Base-by-base conservation (phyloP, 495 filamentous ascomycete genomes). In the Jackrogersella minutella region DNA sequence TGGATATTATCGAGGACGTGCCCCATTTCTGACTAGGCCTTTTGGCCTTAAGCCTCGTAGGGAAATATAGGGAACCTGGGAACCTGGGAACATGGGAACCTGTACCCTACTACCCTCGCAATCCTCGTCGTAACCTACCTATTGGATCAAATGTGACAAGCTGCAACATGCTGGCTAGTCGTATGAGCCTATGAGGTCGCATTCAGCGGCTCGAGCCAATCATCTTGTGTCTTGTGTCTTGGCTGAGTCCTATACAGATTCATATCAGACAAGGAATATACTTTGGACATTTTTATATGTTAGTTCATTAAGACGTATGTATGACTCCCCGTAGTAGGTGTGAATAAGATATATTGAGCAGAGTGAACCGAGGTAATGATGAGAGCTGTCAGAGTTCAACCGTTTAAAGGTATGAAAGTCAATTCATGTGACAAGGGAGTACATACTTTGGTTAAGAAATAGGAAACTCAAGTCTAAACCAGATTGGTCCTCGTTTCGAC, bases 161-260 rank as follows among this genome's bases (percentile, higher is more conserved):
- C 34, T 63, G 50, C 28, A 55, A 39, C 16, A 41, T 37, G 30
- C 50, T 34, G 39, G 36, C n/a, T 58, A 64, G 62, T 58, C 37
- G 44, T 53, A 64, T 14, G 62, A 65, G 37, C 37, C 36, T 53
- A 64, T 14, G 62, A 65, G 37, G 54, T 53, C 13, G 46, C 47
- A 52, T 39, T 26, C 5, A 30, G 44, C 14, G 30, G 37, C 34
- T 22, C 11, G 30, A 30, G 26, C 26, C 39, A 41, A 5, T 41
- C 14, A 17, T 41, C 5, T 41, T 41, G 4, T 19, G 16, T 16
- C 9, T 17, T 13, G 3, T 41, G 4, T 17, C 11, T 36, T 3
- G 2, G 33, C 9, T 36, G 26, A 7, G 26, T 30, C 26, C 26
- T 30, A 30, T 3, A 30, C 26, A n/a, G n/a, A n/a, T n/a, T n/a